phyloP scores from a whole-genome alignment of 2,329 filamentous ascomycete genomes.

The Phialophora tarda region DNA sequence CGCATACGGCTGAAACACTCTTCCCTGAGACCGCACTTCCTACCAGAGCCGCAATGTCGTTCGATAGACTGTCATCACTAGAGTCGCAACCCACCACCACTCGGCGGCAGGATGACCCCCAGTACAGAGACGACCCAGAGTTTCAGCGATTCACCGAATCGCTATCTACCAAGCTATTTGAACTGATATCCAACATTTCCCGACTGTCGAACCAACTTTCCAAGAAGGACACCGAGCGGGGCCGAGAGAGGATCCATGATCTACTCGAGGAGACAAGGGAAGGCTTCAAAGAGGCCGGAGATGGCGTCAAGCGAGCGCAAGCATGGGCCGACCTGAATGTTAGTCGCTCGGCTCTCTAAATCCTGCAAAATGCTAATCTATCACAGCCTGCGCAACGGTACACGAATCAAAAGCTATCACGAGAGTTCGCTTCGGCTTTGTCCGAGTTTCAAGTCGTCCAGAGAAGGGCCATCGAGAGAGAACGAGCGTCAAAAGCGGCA shows the following conservation, averaged over 20 bases:
- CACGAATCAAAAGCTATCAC: slow-evolving; percentile 91
- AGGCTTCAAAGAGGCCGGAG: slow-evolving; percentile 88
- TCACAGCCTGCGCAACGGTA: slow-evolving; percentile 89
- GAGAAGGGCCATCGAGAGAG: slow-evolving; percentile 86
- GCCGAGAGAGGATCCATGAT: slow-evolving; percentile 87
- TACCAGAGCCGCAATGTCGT: slow-evolving; percentile 70
- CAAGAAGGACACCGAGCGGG: slow-evolving; percentile 85
- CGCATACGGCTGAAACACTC: neutral
- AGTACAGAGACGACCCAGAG: slow-evolving; percentile 89
- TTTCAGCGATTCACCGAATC: slow-evolving; percentile 83
- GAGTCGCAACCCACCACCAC: slow-evolving; percentile 76
- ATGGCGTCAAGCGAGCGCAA: slow-evolving; percentile 91
- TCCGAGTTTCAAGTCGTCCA: slow-evolving; percentile 94
- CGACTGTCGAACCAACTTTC: slow-evolving; percentile 84
- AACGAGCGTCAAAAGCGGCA: slow-evolving; percentile 83
- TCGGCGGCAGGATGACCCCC: slow-evolving; percentile 70
- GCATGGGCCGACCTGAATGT: slow-evolving; percentile 83
- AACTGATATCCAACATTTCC: slow-evolving; percentile 84
- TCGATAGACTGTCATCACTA: slow-evolving; percentile 81
- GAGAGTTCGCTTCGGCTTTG: slow-evolving; percentile 87
- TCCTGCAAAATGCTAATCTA: slow-evolving; percentile 18
- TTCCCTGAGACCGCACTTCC: neutral
- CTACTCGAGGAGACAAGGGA: slow-evolving; percentile 84
- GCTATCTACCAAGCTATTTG: slow-evolving; percentile 87
- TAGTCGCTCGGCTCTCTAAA: slow-evolving; percentile 43